These are phyloP conservation scores for Dichomitus squalens DNA, from an alignment of 1,284 basidiomycete genomes.

Conservation along the genomic window DNA sequence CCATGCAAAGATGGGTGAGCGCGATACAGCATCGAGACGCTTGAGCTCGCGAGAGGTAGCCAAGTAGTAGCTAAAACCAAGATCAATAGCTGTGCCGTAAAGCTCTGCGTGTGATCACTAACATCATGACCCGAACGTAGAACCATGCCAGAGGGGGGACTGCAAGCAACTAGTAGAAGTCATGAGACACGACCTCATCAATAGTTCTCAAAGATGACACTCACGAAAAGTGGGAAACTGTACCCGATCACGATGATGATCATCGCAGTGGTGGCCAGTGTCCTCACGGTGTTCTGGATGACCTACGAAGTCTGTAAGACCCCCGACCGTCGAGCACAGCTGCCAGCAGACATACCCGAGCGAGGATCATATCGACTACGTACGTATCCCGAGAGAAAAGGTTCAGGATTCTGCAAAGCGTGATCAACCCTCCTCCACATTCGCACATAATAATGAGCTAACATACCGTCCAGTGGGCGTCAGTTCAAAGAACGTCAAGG, in stretches of 20 bases:
- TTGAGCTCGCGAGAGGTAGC: conserved; percentile 91
- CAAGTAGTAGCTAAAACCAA: conserved; percentile 75
- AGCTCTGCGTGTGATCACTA: conserved; percentile 26
- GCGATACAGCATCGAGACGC: conserved; percentile 87
- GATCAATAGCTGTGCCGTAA: not conserved
- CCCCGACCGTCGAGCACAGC: not conserved
- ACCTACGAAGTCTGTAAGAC: conserved; percentile 39
- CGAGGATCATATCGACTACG: conserved; percentile 85
- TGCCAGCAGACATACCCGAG: conserved; percentile 46
- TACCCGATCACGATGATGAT: conserved; percentile 80
- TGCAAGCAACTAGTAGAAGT: conserved; percentile 51
- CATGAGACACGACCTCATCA: not conserved
- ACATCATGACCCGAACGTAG: conserved; percentile 80
- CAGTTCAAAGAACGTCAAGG: conserved; percentile 86
- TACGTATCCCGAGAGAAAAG: conserved; percentile 93
- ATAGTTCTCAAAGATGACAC: conserved; percentile 3
- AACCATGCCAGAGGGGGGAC: conserved; percentile 77
- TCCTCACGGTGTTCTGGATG: conserved; percentile 71
- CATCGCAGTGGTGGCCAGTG: conserved; percentile 60
- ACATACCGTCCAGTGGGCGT: conserved; percentile 76
- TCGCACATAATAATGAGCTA: not conserved
- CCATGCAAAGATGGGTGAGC: conserved; percentile 91
- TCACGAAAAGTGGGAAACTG: conserved; percentile 78
- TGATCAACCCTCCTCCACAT: not conserved
- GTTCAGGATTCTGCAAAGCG: conserved; percentile 66